Evolutionary conservation across 768 basidiomycete species (phyloP).

Genomic region (Dioszegia aurantiaca): DNA sequence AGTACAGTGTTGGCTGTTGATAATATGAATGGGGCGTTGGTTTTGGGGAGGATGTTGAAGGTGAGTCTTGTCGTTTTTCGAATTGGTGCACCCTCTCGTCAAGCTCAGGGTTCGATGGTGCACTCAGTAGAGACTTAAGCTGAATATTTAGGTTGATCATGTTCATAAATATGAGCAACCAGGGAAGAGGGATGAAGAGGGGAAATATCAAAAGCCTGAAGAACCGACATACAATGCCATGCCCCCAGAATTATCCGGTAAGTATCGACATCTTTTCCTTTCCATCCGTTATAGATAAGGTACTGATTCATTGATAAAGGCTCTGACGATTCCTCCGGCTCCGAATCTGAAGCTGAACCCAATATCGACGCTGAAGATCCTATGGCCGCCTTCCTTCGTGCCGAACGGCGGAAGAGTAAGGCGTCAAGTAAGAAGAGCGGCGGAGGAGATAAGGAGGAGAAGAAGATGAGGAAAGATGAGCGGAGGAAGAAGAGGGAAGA

Average conservation of each 20-base stretch:
- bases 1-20: constrained; percentile 95
- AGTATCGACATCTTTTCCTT: constrained; percentile 22
- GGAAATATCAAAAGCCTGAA: constrained; percentile 81
- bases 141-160: constrained; percentile 47
- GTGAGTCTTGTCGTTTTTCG: constrained; percentile 65
- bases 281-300: not conserved
- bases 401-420: constrained; percentile 58
- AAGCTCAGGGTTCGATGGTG: not conserved
- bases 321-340: constrained; percentile 18
- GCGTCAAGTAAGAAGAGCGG: constrained; percentile 57
- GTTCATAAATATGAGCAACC: constrained; percentile 82
- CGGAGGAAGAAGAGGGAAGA: constrained; percentile 65
- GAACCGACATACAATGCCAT: constrained; percentile 83
- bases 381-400: constrained; percentile 87
- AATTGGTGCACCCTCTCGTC: not conserved
- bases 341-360: constrained; percentile 22
- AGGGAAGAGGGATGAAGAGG: constrained; percentile 67
- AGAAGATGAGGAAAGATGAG: constrained; percentile 68
- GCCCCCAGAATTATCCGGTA: constrained; percentile 68
- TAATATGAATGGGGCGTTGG: constrained; percentile 92
- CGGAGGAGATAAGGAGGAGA: constrained; percentile 63
- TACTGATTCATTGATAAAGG: not conserved
- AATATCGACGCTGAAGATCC: constrained; percentile 92
- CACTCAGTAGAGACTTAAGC: not conserved
- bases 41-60: constrained; percentile 78